phyloP scores from a whole-genome alignment of 192 early-diverging fungal genomes.

The Gonapodya prolifera region DNA sequence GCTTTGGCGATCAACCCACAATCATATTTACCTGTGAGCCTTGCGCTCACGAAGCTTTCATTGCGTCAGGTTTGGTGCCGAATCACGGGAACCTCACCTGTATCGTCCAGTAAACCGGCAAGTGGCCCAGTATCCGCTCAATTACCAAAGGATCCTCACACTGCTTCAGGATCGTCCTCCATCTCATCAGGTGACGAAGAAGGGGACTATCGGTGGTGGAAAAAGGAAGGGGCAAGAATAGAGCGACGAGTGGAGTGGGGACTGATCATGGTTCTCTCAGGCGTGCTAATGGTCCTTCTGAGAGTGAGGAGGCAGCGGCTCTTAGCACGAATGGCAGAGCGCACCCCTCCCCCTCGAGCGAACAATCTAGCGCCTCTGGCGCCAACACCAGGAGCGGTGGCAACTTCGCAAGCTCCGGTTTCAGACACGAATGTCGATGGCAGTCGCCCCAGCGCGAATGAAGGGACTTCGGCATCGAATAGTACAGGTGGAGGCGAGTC shows the following conservation, averaged over 20 bases:
- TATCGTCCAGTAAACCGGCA: background rate
- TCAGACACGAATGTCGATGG: no score
- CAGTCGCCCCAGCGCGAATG: no score
- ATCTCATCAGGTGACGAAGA: background rate
- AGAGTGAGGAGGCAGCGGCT: background rate
- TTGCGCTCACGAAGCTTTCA: slow-evolving; percentile 60
- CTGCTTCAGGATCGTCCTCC: background rate
- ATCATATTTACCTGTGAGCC: slow-evolving; percentile 62
- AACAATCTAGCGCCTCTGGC: no score
- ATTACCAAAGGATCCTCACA: background rate
- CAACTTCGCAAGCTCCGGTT: no score
- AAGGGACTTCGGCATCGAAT: no score
- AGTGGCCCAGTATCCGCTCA: background rate
- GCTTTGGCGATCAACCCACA: slow-evolving; percentile 62
- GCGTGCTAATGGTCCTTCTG: background rate
- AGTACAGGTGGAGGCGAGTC: no score
- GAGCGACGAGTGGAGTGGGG: background rate
- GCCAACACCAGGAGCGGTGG: no score
- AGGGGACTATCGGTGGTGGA: background rate
- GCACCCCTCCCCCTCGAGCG: no score
- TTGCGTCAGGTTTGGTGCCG: slow-evolving; percentile 54
- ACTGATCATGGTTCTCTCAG: background rate
- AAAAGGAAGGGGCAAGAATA: background rate
- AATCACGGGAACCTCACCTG: slow-evolving; percentile 25
- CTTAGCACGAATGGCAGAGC: no score